phyloP scores from a whole-genome alignment of 768 basidiomycete genomes.

The Floccularia luteovirens region DNA sequence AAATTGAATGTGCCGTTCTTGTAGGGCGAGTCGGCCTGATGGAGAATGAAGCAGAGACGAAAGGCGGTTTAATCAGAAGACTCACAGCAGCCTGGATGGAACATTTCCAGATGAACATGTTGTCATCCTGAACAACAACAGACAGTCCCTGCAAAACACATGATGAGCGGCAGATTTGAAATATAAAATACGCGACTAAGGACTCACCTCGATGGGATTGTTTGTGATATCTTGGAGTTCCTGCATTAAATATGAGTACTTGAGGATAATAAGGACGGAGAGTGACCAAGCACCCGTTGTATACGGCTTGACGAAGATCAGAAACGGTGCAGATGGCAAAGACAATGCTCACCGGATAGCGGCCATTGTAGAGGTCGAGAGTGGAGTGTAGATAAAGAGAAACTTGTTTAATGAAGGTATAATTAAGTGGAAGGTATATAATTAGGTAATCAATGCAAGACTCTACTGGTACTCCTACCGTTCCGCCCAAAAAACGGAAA shows the following conservation, averaged over 20 bases:
- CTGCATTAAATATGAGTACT: slow-evolving; percentile 25
- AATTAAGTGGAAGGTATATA: too few species aligned
- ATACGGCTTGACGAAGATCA: slow-evolving; percentile 49
- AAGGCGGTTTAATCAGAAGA: slow-evolving; percentile 3
- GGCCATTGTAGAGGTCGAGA: slow-evolving; percentile 21
- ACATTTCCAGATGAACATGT: slow-evolving; percentile 75
- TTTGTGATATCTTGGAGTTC: slow-evolving; percentile 57
- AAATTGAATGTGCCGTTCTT: slow-evolving; percentile 77
- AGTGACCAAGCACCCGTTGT: slow-evolving; percentile 44
- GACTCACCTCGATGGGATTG: slow-evolving; percentile 56
- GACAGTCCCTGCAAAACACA: slow-evolving; percentile 43
- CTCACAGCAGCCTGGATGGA: slow-evolving; percentile 67
- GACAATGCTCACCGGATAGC: slow-evolving; percentile 29
- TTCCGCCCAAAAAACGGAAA: slow-evolving; percentile 49
- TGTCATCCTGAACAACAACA: slow-evolving; percentile 60
- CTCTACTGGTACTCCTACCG: slow-evolving; percentile 1
- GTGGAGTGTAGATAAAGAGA: slow-evolving; percentile 5
- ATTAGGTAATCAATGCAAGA: not conserved
- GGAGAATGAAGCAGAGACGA: slow-evolving; percentile 1
- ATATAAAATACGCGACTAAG: slow-evolving; percentile 6
- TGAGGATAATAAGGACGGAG: slow-evolving; percentile 1
- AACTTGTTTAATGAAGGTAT: slow-evolving; percentile 1
- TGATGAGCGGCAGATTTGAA: slow-evolving; percentile 7
- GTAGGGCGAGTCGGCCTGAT: slow-evolving; percentile 59
- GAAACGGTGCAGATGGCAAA: slow-evolving; percentile 3